Base-by-base conservation (phyloP, 1,284 basidiomycete genomes). In the Phellopilus nigrolimitatus region DNA sequence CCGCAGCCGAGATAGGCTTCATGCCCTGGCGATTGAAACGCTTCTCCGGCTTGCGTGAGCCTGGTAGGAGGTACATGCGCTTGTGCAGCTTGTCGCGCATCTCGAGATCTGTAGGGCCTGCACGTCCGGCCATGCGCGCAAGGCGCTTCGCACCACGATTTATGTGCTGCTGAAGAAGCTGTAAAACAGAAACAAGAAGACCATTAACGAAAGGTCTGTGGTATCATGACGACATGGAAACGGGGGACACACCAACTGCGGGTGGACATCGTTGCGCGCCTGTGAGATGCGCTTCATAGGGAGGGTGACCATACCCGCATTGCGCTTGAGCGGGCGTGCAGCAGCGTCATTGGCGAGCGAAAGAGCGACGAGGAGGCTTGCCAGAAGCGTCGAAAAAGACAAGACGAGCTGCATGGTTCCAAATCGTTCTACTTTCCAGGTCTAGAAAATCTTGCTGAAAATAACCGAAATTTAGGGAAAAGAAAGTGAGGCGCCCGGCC, bases 91-190 rank as follows among this genome's bases (percentile, higher is more conserved):
- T 76, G 13, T 64, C 68, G 33, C 69, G 68, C 45, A 88, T 71
- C 19, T 75, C 71, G 25, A 71, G 66, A 33, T 71, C 68, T 22
- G 75, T 69, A 2, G 81, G 82, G 7, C 63, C 71, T 12, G 68
- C 67, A 39, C 75, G 76, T 15, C 83, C 79, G 6, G 76, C 79
- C 80, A 90, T 85, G 49, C 74, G 80, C 3, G 86, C 84, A 51
- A 81, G 71, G 51, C 88, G 84, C 53, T 73, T 76, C 53, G 78
- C 69, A 49, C 76, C 73, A 47, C 79, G 78, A 67, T 88, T 89
- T 56, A 85, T 76, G 60, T 84, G 74, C 66, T 84, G 87, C 65
- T 88, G 86, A 40, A 83, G 66, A 50, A 76, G 66, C 87, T 89
- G 60, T 51, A 28, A 15, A 49, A 38, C 15, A 28, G 17, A 37